Conservation (phyloP, 805 yeast genomes). For the Suhomyces vadensis region DNA sequence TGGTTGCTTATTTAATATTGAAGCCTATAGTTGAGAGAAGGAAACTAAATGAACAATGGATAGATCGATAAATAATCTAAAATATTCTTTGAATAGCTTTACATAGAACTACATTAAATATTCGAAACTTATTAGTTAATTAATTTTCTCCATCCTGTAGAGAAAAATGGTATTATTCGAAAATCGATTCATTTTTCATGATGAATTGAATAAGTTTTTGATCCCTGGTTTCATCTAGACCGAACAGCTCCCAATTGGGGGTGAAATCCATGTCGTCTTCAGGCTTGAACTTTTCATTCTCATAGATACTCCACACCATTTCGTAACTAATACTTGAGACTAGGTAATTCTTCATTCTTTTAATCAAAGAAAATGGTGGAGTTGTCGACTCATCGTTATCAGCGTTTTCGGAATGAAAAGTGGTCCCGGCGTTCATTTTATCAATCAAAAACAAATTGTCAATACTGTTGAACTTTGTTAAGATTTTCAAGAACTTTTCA, state of each 20-base stretch:
- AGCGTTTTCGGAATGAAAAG: conserved; percentile 7
- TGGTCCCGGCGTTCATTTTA: conserved; percentile 10
- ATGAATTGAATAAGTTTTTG: conserved; percentile 21
- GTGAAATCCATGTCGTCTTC: conserved; percentile 13
- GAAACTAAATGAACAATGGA: conserved; percentile 56
- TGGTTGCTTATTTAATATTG: conserved; percentile 47
- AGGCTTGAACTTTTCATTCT: conserved; percentile 16
- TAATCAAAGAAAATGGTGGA: conserved; percentile 30
- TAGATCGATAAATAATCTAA: conserved; percentile 14
- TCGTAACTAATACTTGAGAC: conserved; percentile 40
- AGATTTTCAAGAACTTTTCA: conserved; percentile 22
- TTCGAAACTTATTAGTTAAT: too few species aligned
- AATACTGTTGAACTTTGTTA: conserved; percentile 25
- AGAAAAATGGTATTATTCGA: conserved; percentile 12
- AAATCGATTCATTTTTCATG: conserved; percentile 21
- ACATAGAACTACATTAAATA: too few species aligned
- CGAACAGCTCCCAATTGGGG: conserved; percentile 30
- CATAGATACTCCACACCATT: conserved; percentile 40
- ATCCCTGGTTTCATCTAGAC: conserved; percentile 22
- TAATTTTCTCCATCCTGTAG: not conserved
- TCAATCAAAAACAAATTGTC: conserved; percentile 16
- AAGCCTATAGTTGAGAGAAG: conserved; percentile 59
- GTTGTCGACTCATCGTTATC: conserved; percentile 8
- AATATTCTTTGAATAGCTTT: not conserved
- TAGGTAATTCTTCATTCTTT: conserved; percentile 35